A percentile compares a stretch with the other conserved stretches of the same genome.
These are phyloP conservation scores for Paecilomyces dactylethromorphus DNA, from an alignment of 2,329 filamentous ascomycete species.

Conservation along the genomic window DNA sequence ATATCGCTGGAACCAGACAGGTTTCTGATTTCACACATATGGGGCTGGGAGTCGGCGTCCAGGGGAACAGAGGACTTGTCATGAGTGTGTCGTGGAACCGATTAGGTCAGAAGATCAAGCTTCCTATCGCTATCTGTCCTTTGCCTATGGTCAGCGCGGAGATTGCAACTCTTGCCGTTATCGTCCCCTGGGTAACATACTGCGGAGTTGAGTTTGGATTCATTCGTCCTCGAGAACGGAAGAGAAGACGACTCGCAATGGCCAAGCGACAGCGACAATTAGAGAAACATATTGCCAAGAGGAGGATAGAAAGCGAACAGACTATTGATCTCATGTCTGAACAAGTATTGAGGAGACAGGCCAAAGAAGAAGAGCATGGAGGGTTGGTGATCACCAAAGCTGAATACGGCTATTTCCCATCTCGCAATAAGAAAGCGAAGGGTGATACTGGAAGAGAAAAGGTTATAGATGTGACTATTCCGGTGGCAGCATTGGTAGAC, in stretches of 20 bases:
- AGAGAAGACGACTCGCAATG: constrained; percentile 26
- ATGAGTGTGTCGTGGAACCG: constrained; percentile 34
- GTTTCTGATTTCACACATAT: constrained; percentile 32
- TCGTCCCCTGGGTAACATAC: constrained; percentile 34
- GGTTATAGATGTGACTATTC: constrained; percentile 35
- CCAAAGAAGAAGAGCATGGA: constrained; percentile 23
- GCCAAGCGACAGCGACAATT: constrained; percentile 31
- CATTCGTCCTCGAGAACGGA: constrained; percentile 31
- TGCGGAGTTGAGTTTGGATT: constrained; percentile 35
- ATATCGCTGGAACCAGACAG: constrained; percentile 27
- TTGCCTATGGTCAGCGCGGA: constrained; percentile 25
- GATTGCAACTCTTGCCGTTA: constrained; percentile 26
- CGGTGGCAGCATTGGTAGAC: constrained; percentile 39
- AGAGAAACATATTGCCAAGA: constrained; percentile 27
- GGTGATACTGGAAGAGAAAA: constrained; percentile 15
- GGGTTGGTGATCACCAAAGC: constrained; percentile 35
- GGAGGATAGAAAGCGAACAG: constrained; percentile 30
- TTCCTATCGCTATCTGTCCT: constrained; percentile 34
- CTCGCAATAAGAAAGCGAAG: constrained; percentile 16
- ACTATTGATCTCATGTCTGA: constrained; percentile 36
- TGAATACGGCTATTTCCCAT: constrained; percentile 33
- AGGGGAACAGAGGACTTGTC: constrained; percentile 25
- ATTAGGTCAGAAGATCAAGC: constrained; percentile 32
- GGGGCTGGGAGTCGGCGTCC: constrained; percentile 33
- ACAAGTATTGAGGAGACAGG: constrained; percentile 32